Evolutionary conservation across 2,329 filamentous ascomycete genomes (phyloP).

Genomic region (Phialocephala subalpina): DNA sequence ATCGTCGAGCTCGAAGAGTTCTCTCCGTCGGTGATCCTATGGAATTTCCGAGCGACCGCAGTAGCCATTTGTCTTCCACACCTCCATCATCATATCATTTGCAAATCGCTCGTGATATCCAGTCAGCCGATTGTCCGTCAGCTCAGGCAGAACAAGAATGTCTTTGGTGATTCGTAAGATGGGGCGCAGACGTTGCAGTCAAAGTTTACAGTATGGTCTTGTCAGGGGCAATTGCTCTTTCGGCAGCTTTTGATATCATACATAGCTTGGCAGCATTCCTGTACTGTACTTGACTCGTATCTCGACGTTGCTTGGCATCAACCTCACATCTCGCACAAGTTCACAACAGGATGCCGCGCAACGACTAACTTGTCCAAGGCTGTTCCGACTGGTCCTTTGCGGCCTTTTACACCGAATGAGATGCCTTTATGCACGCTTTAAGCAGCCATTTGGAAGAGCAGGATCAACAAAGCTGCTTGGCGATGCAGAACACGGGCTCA

Average conservation of each 20-base stretch:
- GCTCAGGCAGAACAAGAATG: background rate
- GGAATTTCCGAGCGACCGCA: background rate
- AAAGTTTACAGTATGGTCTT: background rate
- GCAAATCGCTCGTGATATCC: slow-evolving; percentile 1
- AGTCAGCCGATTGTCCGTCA: background rate
- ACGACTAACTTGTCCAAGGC: background rate
- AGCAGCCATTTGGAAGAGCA: background rate
- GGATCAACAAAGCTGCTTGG: background rate
- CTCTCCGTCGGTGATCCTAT: background rate
- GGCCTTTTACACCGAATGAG: background rate
- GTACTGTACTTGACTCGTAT: background rate
- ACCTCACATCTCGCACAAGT: slow-evolving; percentile 3
- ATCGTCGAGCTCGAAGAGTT: background rate
- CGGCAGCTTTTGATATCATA: slow-evolving; percentile 5
- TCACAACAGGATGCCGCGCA: background rate
- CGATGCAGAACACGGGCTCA: background rate
- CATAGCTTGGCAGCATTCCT: slow-evolving; percentile 5
- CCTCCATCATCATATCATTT: background rate
- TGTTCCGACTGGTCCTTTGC: background rate
- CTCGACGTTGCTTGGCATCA: slow-evolving; percentile 3
- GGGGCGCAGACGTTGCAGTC: background rate
- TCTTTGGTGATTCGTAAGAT: slow-evolving; percentile 9
- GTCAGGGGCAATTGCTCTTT: slow-evolving; percentile 5
- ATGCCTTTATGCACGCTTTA: background rate
- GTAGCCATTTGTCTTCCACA: background rate